Evolutionary conservation across 2,329 filamentous ascomycete species (phyloP).

Genomic region (Diaporthe ilicicola): DNA sequence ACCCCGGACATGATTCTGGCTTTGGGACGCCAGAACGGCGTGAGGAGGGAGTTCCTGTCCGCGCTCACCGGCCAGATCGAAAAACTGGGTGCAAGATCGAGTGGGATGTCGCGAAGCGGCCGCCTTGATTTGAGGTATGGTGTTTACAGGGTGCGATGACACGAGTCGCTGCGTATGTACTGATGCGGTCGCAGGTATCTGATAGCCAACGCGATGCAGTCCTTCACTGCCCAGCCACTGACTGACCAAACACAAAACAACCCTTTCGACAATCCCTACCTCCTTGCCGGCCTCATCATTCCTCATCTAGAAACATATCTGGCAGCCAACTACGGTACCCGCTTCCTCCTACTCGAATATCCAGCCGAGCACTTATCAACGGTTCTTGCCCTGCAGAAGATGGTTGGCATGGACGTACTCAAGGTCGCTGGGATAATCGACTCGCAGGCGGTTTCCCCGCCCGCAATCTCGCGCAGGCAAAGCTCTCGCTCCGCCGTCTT

Average conservation of each 20-base stretch:
- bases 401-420: constrained; percentile 64
- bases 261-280: constrained; percentile 61
- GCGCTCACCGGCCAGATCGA: constrained; percentile 62
- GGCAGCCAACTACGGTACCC: constrained; percentile 58
- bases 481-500: neutral
- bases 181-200: constrained; percentile 57
- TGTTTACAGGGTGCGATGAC: neutral
- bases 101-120: constrained; percentile 60
- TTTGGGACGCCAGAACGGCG: constrained; percentile 64
- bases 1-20: constrained; percentile 67
- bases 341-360: constrained; percentile 68
- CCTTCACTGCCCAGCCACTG: constrained; percentile 60
- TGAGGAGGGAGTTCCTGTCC: constrained; percentile 58
- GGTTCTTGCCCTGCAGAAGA: constrained; percentile 63
- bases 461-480: neutral
- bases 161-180: too few relatives aligned
- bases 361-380: constrained; percentile 64
- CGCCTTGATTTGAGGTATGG: constrained; percentile 66
- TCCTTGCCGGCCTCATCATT: constrained; percentile 66
- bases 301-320: constrained; percentile 70
- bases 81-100: constrained; percentile 60
- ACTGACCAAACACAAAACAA: constrained; percentile 60
- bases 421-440: constrained; percentile 67
- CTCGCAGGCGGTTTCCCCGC: constrained; percentile 42
- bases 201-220: constrained; percentile 68